Conservation (phyloP, 768 basidiomycete genomes). For the Mycena metata region DNA sequence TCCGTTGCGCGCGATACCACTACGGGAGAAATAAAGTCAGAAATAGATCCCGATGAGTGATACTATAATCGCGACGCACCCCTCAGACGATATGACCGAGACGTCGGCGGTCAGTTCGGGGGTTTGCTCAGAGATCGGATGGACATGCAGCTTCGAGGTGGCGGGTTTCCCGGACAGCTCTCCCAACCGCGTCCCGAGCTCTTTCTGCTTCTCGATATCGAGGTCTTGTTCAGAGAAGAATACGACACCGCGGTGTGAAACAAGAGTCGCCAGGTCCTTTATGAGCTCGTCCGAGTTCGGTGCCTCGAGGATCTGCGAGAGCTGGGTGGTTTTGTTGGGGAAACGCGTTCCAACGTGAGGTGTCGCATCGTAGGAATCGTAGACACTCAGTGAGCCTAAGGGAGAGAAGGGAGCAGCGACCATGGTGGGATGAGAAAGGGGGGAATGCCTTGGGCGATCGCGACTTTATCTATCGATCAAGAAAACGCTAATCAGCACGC, state of each 20-base stretch:
- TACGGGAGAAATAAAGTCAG: conserved; percentile 33
- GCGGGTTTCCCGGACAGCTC: conserved; percentile 62
- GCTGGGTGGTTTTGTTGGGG: conserved; percentile 57
- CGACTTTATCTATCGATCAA: conserved; percentile 15
- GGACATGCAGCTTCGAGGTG: conserved; percentile 64
- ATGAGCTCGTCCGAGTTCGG: conserved; percentile 64
- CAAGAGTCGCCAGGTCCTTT: conserved; percentile 66
- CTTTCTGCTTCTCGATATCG: conserved; percentile 62
- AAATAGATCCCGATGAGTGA: background rate
- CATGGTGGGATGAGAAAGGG: conserved; percentile 33
- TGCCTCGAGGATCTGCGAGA: conserved; percentile 59
- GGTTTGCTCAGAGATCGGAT: conserved; percentile 66
- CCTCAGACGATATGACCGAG: conserved; percentile 62
- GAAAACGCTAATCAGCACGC: conserved; percentile 35
- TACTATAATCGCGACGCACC: conserved; percentile 46
- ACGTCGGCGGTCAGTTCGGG: conserved; percentile 67
- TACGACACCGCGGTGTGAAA: conserved; percentile 71
- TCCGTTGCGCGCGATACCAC: conserved; percentile 56
- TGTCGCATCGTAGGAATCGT: conserved; percentile 57
- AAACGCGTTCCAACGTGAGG: conserved; percentile 71
- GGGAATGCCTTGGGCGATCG: background rate
- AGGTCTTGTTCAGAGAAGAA: conserved; percentile 73
- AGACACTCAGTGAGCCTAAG: conserved; percentile 53
- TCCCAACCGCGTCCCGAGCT: conserved; percentile 63
- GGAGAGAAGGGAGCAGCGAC: conserved; percentile 47